phyloP scores from a whole-genome alignment of 140 eudicot genomes.

The Cichorium intybus region DNA sequence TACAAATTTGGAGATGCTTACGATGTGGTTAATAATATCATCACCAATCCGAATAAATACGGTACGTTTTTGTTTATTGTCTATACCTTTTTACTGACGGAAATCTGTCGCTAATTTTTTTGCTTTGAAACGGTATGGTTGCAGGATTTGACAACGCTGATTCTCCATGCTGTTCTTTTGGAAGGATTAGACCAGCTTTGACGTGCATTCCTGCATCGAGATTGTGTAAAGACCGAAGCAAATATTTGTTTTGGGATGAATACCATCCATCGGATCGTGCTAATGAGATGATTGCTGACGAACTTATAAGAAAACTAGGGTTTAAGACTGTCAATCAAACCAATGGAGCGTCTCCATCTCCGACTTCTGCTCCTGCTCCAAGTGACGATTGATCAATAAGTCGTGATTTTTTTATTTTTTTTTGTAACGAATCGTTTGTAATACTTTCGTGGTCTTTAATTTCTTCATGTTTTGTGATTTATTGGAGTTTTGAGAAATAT shows the following conservation, averaged over 20 bases:
- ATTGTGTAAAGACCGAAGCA: slow-evolving; percentile 85
- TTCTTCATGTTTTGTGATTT: not conserved
- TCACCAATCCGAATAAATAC: slow-evolving; percentile 58
- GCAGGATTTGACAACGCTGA: slow-evolving; percentile 84
- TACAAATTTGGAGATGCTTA: slow-evolving; percentile 88
- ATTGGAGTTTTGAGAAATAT: slow-evolving; percentile 26
- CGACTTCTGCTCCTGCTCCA: slow-evolving; percentile 59
- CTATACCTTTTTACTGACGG: not conserved
- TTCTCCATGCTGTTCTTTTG: slow-evolving; percentile 95
- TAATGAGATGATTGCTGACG: slow-evolving; percentile 74
- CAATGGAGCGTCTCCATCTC: slow-evolving; percentile 51
- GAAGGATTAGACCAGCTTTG: slow-evolving; percentile 86
- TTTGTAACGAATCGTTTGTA: not conserved
- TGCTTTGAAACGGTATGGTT: not conserved
- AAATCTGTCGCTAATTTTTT: not conserved
- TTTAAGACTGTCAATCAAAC: slow-evolving; percentile 34
- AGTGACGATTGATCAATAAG: slow-evolving; percentile 13
- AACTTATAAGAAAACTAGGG: slow-evolving; percentile 65
- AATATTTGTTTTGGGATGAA: slow-evolving; percentile 96
- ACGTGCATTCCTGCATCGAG: slow-evolving; percentile 84
- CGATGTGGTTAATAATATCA: slow-evolving; percentile 84
- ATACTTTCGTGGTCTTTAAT: not conserved
- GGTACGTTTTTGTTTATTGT: slow-evolving; percentile 38
- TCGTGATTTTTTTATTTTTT: not conserved
- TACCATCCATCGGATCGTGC: slow-evolving; percentile 92